These are phyloP conservation scores for Oleoguttula mirabilis DNA, from an alignment of 495 filamentous ascomycete genomes.

Conservation along the genomic window DNA sequence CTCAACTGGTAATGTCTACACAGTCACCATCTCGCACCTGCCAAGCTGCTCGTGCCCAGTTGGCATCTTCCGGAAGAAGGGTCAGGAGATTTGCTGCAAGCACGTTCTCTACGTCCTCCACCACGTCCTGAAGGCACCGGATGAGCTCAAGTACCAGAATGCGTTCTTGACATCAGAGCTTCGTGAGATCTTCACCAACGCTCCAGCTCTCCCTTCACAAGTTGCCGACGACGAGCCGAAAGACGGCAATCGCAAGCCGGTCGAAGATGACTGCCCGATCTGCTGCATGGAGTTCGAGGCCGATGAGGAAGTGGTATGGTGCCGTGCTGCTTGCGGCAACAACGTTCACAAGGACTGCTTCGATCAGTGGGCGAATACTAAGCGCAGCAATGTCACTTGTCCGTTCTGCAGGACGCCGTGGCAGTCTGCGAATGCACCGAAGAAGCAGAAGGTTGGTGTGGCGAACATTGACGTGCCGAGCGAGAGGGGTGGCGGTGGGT, in stretches of 20 bases:
- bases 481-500: slow-evolving; percentile 2
- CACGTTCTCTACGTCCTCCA: slow-evolving; percentile 56
- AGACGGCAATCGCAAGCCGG: slow-evolving; percentile 38
- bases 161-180: slow-evolving; percentile 58
- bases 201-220: slow-evolving; percentile 33
- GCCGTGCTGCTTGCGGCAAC: slow-evolving; percentile 59
- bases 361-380: slow-evolving; percentile 51
- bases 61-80: slow-evolving; percentile 29
- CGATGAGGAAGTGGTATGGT: slow-evolving; percentile 46
- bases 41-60: slow-evolving; percentile 57
- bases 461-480: slow-evolving; percentile 18
- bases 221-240: slow-evolving; percentile 21
- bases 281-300: slow-evolving; percentile 57
- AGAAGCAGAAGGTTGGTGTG: slow-evolving; percentile 29
- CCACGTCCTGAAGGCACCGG: slow-evolving; percentile 50
- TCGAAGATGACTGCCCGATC: slow-evolving; percentile 68
- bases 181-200: slow-evolving; percentile 43
- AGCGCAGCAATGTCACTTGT: slow-evolving; percentile 42
- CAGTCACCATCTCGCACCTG: slow-evolving; percentile 39
- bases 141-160: slow-evolving; percentile 57
- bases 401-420: slow-evolving; percentile 54
- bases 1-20: slow-evolving; percentile 67
- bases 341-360: slow-evolving; percentile 66
- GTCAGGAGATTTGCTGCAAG: slow-evolving; percentile 61
- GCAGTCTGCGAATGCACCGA: slow-evolving; percentile 39